Evolutionary conservation across 2,329 filamentous ascomycete genomes (phyloP), one percentile per base, ranked within the genome.

Genomic region (Monilinia vaccinii-corymbosi): DNA sequence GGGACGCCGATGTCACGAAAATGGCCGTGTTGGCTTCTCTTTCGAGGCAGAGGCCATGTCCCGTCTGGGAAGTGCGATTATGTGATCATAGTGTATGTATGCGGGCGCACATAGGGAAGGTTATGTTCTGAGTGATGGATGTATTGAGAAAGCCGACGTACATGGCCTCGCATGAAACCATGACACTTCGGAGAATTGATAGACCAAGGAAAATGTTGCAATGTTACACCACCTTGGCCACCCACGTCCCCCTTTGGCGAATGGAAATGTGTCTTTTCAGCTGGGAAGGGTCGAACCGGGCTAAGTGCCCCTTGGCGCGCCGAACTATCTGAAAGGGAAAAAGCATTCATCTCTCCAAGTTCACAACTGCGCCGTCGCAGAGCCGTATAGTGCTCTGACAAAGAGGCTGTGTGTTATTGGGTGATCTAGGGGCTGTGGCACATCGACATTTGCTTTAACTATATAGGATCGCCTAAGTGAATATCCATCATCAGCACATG

Each of bases 391-490:
- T n/a, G n/a, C n/a, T n/a, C n/a, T n/a, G n/a, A 14, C 18, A 34
- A 21, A 21, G 51, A 55, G 51, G 51, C 51, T 45, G 42, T 45
- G 42, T 25, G 16, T 1, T 28, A 8, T 21, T 42, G 40, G 18
- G n/a, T 42, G 40, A 42, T n/a, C 25, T 25, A 14, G 11, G 21
- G 42, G 21, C 21, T 36, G 34, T 36, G 51, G 44, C 36, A 16
- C 32, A 28, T 13, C 7, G 38, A n/a, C 23, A 4, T 11, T 36
- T 40, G 38, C 6, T 44, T 44, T 55, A 44, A 53, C 51, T 55
- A 55, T 55, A 55, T 55, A 55, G 51, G 51, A 34, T 45, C 28
- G 13, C n/a, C 25, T 55, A 55, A 25, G n/a, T n/a, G n/a, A n/a
- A n/a, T n/a, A n/a, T n/a, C 32, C 13, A 55, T 44, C 18, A 38